A percentile compares a stretch with the other conserved stretches of the same genome.
phyloP scores from a whole-genome alignment of 1,139 yeast species.

The Pichia sp. region DNA sequence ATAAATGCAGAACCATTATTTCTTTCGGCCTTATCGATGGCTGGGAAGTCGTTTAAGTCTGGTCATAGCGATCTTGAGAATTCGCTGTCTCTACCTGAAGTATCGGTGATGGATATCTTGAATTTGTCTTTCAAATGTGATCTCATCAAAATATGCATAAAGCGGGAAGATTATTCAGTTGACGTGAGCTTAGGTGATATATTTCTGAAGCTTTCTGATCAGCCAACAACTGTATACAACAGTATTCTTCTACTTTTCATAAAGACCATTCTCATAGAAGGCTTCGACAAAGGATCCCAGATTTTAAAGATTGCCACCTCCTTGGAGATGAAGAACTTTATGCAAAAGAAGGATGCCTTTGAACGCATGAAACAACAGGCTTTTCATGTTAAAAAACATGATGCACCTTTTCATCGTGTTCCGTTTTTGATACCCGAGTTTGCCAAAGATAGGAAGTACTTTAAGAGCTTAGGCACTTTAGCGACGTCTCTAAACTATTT shows the following conservation, averaged over 20 bases:
- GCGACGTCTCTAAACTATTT: constrained; percentile 62
- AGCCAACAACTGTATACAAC: constrained; percentile 62
- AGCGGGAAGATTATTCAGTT: constrained; percentile 17
- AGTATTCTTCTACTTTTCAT: constrained; percentile 44
- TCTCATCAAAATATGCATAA: constrained; percentile 26
- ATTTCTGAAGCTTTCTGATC: constrained; percentile 52
- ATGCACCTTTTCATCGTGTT: constrained; percentile 75
- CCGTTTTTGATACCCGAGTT: constrained; percentile 59
- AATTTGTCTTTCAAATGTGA: constrained; percentile 47
- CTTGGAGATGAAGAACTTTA: constrained; percentile 51
- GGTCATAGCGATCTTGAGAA: constrained; percentile 74
- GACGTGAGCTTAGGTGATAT: constrained; percentile 29
- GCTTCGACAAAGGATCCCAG: constrained; percentile 24
- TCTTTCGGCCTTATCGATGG: constrained; percentile 37
- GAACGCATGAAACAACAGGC: constrained; percentile 50
- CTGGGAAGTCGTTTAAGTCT: constrained; percentile 44
- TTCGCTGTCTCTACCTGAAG: constrained; percentile 49
- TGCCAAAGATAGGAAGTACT: constrained; percentile 33
- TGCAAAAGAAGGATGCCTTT: constrained; percentile 44
- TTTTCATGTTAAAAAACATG: constrained; percentile 59
- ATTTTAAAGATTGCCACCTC: constrained; percentile 40
- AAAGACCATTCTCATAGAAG: constrained; percentile 37
- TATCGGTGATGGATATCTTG: constrained; percentile 61
- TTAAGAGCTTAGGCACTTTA: constrained; percentile 43
- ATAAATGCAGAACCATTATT: constrained; percentile 48